phyloP scores from a whole-genome alignment of 2,329 filamentous ascomycete genomes.

The Chaetomiaceae sp. region DNA sequence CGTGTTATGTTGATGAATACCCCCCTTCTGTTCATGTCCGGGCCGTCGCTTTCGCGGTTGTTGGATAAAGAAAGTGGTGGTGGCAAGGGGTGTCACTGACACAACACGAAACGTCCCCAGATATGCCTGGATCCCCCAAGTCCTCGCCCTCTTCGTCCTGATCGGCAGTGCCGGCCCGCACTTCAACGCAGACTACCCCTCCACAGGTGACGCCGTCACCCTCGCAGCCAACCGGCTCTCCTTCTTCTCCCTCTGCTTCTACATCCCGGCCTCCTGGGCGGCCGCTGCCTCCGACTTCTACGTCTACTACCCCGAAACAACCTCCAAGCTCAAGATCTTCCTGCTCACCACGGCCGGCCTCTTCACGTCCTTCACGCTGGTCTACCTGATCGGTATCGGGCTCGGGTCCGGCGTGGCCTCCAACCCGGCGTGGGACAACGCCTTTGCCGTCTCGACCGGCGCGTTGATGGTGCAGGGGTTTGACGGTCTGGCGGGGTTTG shows the following conservation, averaged over 20 bases:
- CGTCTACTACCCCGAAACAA: constrained; percentile 42
- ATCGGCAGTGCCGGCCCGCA: constrained; percentile 56
- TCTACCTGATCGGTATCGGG: constrained; percentile 57
- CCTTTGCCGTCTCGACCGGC: constrained; percentile 55
- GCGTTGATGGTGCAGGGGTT: constrained; percentile 61
- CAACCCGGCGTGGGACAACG: constrained; percentile 49
- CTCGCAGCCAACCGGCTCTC: constrained; percentile 55
- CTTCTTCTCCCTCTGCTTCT: constrained; percentile 65
- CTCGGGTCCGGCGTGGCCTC: constrained; percentile 52
- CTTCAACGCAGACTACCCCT: constrained; percentile 51
- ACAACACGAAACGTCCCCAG: constrained; percentile 26
- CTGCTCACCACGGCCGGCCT: constrained; percentile 53
- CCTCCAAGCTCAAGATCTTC: constrained; percentile 40
- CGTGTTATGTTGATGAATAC: no score
- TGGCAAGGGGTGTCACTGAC: no score
- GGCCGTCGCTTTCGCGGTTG: no score
- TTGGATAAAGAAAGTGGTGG: no score
- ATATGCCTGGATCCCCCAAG: constrained; percentile 60
- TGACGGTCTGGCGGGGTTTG: constrained; percentile 54
- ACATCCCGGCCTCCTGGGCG: constrained; percentile 59
- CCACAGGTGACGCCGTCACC: constrained; percentile 46
- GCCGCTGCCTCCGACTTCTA: constrained; percentile 63
- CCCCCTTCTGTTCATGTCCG: no score
- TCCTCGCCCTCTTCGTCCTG: constrained; percentile 56
- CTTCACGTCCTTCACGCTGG: constrained; percentile 53